These are phyloP conservation scores for Podila horticola DNA, from an alignment of 192 early-diverging fungal genomes.

Conservation along the genomic window DNA sequence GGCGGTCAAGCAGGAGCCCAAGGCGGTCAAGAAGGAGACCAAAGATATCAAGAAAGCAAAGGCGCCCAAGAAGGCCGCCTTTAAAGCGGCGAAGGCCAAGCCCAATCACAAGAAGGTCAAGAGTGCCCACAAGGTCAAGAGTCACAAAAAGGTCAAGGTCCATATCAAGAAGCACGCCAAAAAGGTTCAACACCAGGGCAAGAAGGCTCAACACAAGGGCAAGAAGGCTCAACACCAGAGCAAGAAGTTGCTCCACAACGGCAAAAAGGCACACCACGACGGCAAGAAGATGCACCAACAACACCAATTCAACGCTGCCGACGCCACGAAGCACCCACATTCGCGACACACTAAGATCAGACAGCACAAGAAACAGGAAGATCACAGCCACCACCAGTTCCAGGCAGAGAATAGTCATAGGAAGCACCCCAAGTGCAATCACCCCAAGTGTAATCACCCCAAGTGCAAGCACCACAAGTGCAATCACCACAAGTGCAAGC, in stretches of 20 bases:
- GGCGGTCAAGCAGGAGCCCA: neutral
- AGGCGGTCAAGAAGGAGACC: neutral
- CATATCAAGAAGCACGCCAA: neutral
- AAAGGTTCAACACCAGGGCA: neutral
- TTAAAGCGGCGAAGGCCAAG: neutral
- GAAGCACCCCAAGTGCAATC: neutral
- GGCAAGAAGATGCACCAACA: constrained; percentile 1
- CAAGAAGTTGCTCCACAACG: too few species aligned
- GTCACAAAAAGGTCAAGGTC: neutral
- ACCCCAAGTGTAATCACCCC: neutral
- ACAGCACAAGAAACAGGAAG: neutral
- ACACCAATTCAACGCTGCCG: constrained; percentile 7
- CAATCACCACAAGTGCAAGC: neutral
- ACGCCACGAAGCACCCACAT: constrained; percentile 3
- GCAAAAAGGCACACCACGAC: constrained; percentile 1
- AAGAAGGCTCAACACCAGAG: too few species aligned
- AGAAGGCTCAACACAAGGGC: neutral
- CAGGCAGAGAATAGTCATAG: neutral
- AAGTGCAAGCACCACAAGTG: too few species aligned
- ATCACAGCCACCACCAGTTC: neutral
- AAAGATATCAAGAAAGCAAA: neutral
- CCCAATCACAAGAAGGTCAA: neutral
- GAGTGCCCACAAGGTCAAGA: neutral
- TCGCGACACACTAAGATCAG: neutral
- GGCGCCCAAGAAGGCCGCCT: neutral